Conservation (phyloP, 202 grass and related monocot genomes). For the Carex arenaria region DNA sequence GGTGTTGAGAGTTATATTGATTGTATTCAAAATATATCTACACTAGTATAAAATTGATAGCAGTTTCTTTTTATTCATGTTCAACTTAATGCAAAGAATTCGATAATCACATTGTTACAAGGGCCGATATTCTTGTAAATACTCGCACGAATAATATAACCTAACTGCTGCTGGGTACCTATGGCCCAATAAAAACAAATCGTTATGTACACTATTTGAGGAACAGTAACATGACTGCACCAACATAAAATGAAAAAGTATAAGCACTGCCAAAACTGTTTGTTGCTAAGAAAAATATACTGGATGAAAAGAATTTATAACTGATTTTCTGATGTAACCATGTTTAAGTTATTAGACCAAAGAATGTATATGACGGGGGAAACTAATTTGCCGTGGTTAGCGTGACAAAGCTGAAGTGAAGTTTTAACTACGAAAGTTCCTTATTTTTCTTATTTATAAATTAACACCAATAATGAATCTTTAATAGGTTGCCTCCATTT, state of each 20-base stretch:
- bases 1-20: background rate
- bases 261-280: background rate
- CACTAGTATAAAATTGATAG: background rate
- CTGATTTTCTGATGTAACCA: background rate
- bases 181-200: background rate
- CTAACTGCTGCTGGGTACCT: background rate
- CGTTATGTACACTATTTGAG: background rate
- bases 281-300: background rate
- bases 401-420: background rate
- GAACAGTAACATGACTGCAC: background rate
- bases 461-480: background rate
- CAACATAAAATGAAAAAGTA: background rate
- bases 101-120: background rate
- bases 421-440: background rate
- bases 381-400: background rate
- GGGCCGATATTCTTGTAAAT: background rate
- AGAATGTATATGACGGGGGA: background rate
- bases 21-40: background rate
- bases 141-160: background rate
- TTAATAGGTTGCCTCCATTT: constrained; percentile 63
- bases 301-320: background rate
- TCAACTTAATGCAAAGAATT: background rate
- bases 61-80: background rate
- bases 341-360: background rate
- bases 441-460: background rate